phyloP scores from a whole-genome alignment of 2,329 filamentous ascomycete species.

The Fusarium praegraminearum region DNA sequence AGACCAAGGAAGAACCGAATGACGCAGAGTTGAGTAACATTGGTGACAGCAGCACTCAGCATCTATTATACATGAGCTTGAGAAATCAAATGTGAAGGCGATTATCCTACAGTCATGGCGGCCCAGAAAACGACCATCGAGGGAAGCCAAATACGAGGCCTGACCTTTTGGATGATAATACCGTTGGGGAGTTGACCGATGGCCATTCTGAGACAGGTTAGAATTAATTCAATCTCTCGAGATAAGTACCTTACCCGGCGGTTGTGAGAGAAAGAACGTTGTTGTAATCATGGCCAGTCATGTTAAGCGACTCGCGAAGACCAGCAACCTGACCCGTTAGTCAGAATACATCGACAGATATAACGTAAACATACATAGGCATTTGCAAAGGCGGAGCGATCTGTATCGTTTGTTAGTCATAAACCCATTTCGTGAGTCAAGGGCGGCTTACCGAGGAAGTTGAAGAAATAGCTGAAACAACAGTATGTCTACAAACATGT shows the following conservation, averaged over 20 bases:
- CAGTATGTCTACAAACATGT: constrained; percentile 47
- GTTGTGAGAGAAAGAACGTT: constrained; percentile 45
- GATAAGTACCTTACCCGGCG: constrained; percentile 40
- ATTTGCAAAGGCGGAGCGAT: constrained; percentile 51
- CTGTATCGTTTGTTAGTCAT: constrained; percentile 2
- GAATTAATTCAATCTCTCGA: accelerated
- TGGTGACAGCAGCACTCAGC: constrained; percentile 51
- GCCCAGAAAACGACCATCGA: constrained; percentile 71
- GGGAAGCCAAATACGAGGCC: constrained; percentile 70
- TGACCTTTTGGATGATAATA: constrained; percentile 69
- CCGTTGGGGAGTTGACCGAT: constrained; percentile 69
- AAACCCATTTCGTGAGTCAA: accelerated
- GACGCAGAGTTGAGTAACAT: constrained; percentile 46
- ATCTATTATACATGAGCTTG: constrained; percentile 7
- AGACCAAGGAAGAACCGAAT: constrained; percentile 49
- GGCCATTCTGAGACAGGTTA: constrained; percentile 46
- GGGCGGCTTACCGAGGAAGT: constrained; percentile 52
- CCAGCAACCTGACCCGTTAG: constrained; percentile 52
- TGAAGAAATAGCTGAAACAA: constrained; percentile 54
- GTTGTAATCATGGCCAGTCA: constrained; percentile 57
- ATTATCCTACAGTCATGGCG: constrained; percentile 62
- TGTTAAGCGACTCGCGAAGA: constrained; percentile 57
- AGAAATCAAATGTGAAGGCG: accelerated
- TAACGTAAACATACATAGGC: constrained; percentile 55
- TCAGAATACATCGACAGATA: no score